phyloP scores from a whole-genome alignment of 2,329 filamentous ascomycete species.

The Amphichorda felina region DNA sequence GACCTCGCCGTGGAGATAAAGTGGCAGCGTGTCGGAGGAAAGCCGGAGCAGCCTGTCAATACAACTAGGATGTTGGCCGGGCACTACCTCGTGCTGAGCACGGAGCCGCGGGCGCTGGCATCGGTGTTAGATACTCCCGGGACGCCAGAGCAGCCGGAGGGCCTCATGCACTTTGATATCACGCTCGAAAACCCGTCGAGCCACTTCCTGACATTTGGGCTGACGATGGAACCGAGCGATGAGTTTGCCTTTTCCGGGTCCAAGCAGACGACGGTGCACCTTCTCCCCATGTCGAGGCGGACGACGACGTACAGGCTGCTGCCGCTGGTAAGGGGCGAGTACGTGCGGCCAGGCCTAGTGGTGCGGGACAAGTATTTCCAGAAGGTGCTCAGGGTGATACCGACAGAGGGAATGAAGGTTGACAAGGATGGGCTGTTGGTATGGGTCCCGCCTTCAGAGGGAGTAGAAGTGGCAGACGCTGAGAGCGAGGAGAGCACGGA shows the following conservation, averaged over 20 bases:
- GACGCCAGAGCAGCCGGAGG: constrained; percentile 13
- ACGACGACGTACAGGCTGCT: constrained; percentile 64
- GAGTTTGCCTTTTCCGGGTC: constrained; percentile 87
- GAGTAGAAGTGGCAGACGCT: background rate
- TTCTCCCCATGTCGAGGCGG: constrained; percentile 71
- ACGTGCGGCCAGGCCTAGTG: constrained; percentile 60
- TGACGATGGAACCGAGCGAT: constrained; percentile 86
- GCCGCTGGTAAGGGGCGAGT: constrained; percentile 51
- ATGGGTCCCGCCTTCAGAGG: constrained; percentile 34
- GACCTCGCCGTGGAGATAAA: constrained; percentile 64
- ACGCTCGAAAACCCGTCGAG: constrained; percentile 88
- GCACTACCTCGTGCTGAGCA: constrained; percentile 66
- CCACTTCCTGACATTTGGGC: constrained; percentile 87
- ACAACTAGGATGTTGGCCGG: constrained; percentile 65
- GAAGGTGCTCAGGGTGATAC: constrained; percentile 71
- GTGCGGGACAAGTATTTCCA: constrained; percentile 90
- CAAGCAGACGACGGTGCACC: constrained; percentile 67
- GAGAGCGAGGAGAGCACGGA: background rate
- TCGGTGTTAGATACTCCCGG: constrained; percentile 31
- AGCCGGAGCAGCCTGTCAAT: constrained; percentile 27
- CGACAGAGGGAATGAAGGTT: constrained; percentile 59
- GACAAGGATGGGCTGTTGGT: constrained; percentile 53
- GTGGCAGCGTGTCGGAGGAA: constrained; percentile 39
- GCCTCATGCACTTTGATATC: constrained; percentile 35
- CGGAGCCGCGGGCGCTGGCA: constrained; percentile 76